Evolutionary conservation across 169 alveolate species (phyloP).

Genomic region (Babesia ovis): DNA sequence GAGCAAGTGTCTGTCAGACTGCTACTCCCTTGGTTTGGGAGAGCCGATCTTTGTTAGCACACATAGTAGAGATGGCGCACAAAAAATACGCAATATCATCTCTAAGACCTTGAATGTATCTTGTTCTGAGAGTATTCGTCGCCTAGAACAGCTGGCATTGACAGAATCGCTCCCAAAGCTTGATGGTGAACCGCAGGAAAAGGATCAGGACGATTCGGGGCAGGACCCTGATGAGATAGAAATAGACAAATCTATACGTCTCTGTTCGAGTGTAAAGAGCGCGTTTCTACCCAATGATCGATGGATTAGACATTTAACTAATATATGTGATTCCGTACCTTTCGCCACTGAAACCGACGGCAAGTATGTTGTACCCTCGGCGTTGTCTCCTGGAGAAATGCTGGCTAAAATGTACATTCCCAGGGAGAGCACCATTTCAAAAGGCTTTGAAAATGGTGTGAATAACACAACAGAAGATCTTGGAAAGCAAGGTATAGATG

Average conservation of each 20-base stretch:
- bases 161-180: slow-evolving; percentile 22
- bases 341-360: slow-evolving; percentile 35
- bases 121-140: neutral
- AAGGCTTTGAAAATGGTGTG: neutral
- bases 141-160: slow-evolving; percentile 51
- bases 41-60: slow-evolving; percentile 67
- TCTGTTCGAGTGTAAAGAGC: slow-evolving; percentile 27
- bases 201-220: neutral
- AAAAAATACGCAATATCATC: slow-evolving; percentile 18
- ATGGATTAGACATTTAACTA: slow-evolving; percentile 47
- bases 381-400: slow-evolving; percentile 52
- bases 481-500: neutral
- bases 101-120: slow-evolving; percentile 1
- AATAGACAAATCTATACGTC: slow-evolving; percentile 49
- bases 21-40: slow-evolving; percentile 56
- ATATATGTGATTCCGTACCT: slow-evolving; percentile 48
- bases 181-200: neutral
- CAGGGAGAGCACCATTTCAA: slow-evolving; percentile 1
- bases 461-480: neutral
- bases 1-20: slow-evolving; percentile 58
- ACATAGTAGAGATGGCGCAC: slow-evolving; percentile 24
- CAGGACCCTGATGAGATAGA: slow-evolving; percentile 11
- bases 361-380: slow-evolving; percentile 30
- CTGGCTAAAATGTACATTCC: slow-evolving; percentile 51
- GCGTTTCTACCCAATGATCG: slow-evolving; percentile 41